Conservation (phyloP, 2,329 filamentous ascomycete species). For the Cercospora sp. region DNA sequence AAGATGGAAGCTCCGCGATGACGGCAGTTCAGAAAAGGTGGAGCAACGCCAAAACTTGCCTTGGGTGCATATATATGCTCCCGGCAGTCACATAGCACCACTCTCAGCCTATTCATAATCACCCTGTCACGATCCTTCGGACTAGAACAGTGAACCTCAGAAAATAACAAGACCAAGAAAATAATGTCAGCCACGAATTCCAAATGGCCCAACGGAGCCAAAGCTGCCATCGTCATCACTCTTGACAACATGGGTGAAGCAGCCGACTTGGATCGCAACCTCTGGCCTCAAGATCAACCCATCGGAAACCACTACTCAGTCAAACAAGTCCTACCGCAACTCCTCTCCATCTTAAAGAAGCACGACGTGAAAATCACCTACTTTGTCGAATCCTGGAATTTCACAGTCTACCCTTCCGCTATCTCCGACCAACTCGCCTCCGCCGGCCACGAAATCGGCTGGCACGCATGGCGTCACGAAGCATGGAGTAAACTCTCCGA, state of each 20-base stretch:
- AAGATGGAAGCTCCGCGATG: background rate
- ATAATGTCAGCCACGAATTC: background rate
- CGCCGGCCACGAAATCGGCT: conserved; percentile 38
- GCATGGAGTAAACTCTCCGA: conserved; percentile 37
- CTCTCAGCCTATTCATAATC: background rate
- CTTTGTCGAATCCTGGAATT: conserved; percentile 40
- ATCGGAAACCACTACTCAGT: conserved; percentile 38
- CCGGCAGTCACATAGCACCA: background rate
- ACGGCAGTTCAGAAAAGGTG: conserved; percentile 1
- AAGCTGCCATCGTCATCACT: conserved; percentile 36
- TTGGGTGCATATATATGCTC: background rate
- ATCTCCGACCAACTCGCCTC: conserved; percentile 29
- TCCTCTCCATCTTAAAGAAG: conserved; percentile 33
- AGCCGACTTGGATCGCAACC: conserved; percentile 36
- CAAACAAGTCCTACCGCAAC: conserved; percentile 33
- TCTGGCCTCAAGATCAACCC: conserved; percentile 33
- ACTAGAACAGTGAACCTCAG: background rate
- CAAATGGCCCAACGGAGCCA: conserved; percentile 35
- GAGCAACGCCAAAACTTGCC: background rate
- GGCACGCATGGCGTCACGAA: conserved; percentile 41
- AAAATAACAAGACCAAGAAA: background rate
- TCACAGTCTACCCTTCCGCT: conserved; percentile 30
- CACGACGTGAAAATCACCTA: conserved; percentile 37
- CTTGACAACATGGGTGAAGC: conserved; percentile 42
- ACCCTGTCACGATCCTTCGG: background rate